phyloP scores from a whole-genome alignment of 1,284 basidiomycete species.

The Ustilago esculenta region DNA sequence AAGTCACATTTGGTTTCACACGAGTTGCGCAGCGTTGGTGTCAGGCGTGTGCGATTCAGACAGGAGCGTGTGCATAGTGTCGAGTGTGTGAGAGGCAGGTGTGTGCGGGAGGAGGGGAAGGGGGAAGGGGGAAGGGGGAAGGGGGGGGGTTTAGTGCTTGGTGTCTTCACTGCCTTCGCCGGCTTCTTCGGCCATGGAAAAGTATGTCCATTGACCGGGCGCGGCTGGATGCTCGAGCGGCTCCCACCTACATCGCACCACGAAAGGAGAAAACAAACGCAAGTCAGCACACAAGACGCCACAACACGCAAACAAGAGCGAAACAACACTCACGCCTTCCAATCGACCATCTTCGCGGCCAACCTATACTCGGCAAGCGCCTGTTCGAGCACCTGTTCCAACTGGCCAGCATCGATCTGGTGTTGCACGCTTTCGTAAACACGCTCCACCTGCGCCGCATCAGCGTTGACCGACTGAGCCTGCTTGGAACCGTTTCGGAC shows the following conservation, averaged over 20 bases:
- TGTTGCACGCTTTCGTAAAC: slow-evolving; percentile 77
- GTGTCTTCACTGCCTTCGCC: slow-evolving; percentile 57
- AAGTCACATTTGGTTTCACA: too few species aligned
- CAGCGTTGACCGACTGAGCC: slow-evolving; percentile 71
- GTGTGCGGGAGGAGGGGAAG: too few species aligned
- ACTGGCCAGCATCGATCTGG: slow-evolving; percentile 67
- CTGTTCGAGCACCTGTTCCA: slow-evolving; percentile 84
- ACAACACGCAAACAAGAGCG: too few species aligned
- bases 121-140: neutral
- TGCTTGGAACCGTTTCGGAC: slow-evolving; percentile 68
- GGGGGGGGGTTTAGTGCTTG: slow-evolving; percentile 14
- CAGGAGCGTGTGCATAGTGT: too few species aligned
- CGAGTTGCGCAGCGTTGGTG: too few species aligned
- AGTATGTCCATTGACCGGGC: slow-evolving; percentile 86
- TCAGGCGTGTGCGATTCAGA: too few species aligned
- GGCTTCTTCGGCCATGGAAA: slow-evolving; percentile 67
- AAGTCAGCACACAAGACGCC: too few species aligned
- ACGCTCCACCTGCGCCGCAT: slow-evolving; percentile 72
- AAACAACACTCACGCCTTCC: slow-evolving; percentile 98
- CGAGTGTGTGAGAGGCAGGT: too few species aligned
- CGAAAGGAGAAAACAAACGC: slow-evolving; percentile 17
- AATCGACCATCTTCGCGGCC: slow-evolving; percentile 85
- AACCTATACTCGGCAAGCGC: slow-evolving; percentile 84
- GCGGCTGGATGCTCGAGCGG: slow-evolving; percentile 81
- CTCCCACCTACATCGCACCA: slow-evolving; percentile 76